A percentile compares a stretch with the other conserved stretches of the same genome.
Conservation (phyloP, 192 early-diverging fungal species). For the Gigaspora rosea region DNA sequence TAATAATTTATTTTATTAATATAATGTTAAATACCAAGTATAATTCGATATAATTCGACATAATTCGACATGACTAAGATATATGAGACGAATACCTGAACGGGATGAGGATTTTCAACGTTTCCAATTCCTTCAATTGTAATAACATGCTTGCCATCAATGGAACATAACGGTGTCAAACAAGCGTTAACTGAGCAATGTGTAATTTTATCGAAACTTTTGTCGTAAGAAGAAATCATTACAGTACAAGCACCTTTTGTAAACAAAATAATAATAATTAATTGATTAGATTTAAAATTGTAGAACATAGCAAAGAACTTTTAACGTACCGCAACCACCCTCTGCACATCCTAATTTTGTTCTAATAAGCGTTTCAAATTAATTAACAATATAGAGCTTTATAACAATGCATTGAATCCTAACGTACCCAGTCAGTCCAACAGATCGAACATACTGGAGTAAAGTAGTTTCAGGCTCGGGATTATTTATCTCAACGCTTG, state of each 20-base stretch:
- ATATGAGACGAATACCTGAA: constrained; percentile 64
- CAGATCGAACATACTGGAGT: constrained; percentile 65
- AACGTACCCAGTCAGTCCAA: constrained; percentile 55
- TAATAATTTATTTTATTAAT: neutral
- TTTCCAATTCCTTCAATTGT: constrained; percentile 79
- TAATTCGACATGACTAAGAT: constrained; percentile 13
- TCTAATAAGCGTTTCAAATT: neutral
- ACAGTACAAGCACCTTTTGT: constrained; percentile 69
- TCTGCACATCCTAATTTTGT: constrained; percentile 85
- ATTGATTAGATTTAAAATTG: neutral
- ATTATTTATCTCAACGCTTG: constrained; percentile 50
- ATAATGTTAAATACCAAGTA: neutral
- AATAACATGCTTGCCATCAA: constrained; percentile 77
- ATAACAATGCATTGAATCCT: neutral
- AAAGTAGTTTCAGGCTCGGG: constrained; percentile 67
- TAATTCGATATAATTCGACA: neutral
- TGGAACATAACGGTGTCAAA: constrained; percentile 65
- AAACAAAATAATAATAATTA: neutral
- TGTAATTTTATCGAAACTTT: constrained; percentile 32
- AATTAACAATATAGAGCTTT: neutral
- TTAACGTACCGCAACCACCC: constrained; percentile 63
- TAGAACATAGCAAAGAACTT: neutral
- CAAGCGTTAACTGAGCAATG: constrained; percentile 63
- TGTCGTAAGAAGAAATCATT: constrained; percentile 60
- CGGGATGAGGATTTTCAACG: constrained; percentile 67